Evolutionary conservation across 1,284 basidiomycete species (phyloP).

Genomic region (Leccinum pachyderme): DNA sequence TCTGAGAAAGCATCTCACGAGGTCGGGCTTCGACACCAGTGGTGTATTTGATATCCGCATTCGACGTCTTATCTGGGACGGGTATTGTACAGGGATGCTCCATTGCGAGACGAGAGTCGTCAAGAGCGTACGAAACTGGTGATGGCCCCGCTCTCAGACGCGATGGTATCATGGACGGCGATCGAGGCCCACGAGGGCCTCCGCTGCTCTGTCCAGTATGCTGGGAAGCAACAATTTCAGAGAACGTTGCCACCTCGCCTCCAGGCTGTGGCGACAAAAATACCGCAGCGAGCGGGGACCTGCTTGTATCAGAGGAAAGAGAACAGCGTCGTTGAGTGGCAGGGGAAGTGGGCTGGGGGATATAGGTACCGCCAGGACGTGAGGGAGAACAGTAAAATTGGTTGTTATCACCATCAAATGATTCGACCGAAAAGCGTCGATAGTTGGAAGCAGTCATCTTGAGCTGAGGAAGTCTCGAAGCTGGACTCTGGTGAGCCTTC

Average conservation of each 20-base stretch:
- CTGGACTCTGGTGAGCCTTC: slow-evolving; percentile 32
- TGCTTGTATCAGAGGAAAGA: slow-evolving; percentile 16
- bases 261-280: slow-evolving; percentile 3
- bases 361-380: slow-evolving; percentile 18
- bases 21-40: slow-evolving; percentile 5
- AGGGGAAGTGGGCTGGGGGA: slow-evolving; percentile 15
- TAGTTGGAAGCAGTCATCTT: slow-evolving; percentile 23
- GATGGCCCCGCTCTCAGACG: slow-evolving; percentile 10
- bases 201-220: slow-evolving; percentile 16
- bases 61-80: slow-evolving; percentile 20
- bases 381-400: slow-evolving; percentile 19
- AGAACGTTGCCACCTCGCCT: neutral
- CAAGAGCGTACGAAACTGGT: slow-evolving; percentile 3
- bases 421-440: slow-evolving; percentile 30
- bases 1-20: slow-evolving; percentile 24
- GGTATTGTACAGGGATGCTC: slow-evolving; percentile 3
- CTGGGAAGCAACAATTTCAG: slow-evolving; percentile 6
- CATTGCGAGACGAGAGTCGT: neutral
- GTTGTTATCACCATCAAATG: slow-evolving; percentile 27
- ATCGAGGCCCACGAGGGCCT: slow-evolving; percentile 16
- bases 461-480: slow-evolving; percentile 35
- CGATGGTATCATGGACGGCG: slow-evolving; percentile 16
- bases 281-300: slow-evolving; percentile 1
- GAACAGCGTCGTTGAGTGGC: slow-evolving; percentile 11
- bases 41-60: slow-evolving; percentile 4